Base-by-base conservation (phyloP, 2,329 filamentous ascomycete genomes). In the Aspergillus aculeatus region DNA sequence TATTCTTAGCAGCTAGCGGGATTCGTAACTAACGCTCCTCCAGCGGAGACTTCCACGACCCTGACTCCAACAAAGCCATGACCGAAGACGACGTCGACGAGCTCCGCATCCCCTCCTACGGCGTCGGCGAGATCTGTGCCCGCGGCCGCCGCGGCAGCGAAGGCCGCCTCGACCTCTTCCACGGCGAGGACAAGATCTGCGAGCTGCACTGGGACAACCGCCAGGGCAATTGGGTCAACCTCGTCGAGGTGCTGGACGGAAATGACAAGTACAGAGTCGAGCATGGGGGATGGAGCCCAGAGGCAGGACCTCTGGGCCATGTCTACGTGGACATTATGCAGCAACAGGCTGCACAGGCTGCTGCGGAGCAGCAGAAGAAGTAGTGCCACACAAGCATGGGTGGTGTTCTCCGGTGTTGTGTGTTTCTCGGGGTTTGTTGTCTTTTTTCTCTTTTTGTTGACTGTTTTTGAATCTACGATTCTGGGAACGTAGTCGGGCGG, bases 151-250 rank as follows among this genome's bases (percentile, higher is more conserved):
- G 71, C n/a, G 71, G 71, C 54, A 72, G 69, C 49, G 71, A 73
- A 50, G 71, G 71, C 35, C 69, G 70, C 29, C 61, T 73, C 44
- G 71, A 73, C 56, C 59, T 73, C 23, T 73, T 72, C 62, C 67
- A 73, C 54, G 68, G 64, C 57, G 60, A 72, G 32, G 55, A 56
- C 51, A 73, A 73, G 64, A 73, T 73, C 35, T 73, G 70, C 50
- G 70, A 73, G 51, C 63, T 73, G 19, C 70, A 73, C 54, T 73
- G 71, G 71, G 71, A 73, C 55, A 72, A 73, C 56, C 67, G 70
- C 23, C 59, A 63, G n/a, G 67, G 65, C 23, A 59, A 65, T 4
- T 47, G 48, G 26, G 19, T 55, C 50, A 73, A 73, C 24, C 41
- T 69, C 19, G 69, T 73, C 26, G 71, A 73, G 59, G 62, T 67